Evolutionary conservation across 2,329 filamentous ascomycete species (phyloP).

Genomic region (Cercospora brassicicola): DNA sequence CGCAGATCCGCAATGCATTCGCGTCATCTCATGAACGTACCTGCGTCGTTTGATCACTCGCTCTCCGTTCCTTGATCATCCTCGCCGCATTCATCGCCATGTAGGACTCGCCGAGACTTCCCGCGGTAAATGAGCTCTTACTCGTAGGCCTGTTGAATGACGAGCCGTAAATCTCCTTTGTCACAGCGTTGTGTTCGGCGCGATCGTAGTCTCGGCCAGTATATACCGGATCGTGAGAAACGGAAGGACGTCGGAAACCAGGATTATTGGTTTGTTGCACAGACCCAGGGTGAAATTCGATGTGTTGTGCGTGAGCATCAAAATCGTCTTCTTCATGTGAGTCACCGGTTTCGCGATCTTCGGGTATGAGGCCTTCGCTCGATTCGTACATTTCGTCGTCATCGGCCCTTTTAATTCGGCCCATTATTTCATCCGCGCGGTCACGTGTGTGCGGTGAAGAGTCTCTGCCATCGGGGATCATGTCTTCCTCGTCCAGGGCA

Average conservation of each 20-base stretch:
- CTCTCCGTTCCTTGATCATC: constrained; percentile 26
- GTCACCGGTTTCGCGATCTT: constrained; percentile 17
- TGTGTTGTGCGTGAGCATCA: constrained; percentile 26
- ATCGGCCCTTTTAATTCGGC: constrained; percentile 17
- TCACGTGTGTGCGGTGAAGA: constrained; percentile 11
- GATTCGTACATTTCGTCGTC: constrained; percentile 28
- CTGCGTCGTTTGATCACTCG: constrained; percentile 18
- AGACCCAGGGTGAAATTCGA: constrained; percentile 32
- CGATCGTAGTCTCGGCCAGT: constrained; percentile 28
- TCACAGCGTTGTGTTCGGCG: constrained; percentile 29
- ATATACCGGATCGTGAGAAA: constrained; percentile 35
- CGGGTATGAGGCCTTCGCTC: constrained; percentile 22
- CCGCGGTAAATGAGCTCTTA: constrained; percentile 32
- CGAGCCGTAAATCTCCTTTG: constrained; percentile 33
- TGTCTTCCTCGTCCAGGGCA: constrained; percentile 32
- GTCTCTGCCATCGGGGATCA: constrained; percentile 3
- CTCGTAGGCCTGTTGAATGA: constrained; percentile 20
- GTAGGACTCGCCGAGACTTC: constrained; percentile 39
- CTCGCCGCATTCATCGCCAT: constrained; percentile 40
- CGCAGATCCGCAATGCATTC: neutral
- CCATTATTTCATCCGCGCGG: constrained; percentile 21
- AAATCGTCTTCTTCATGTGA: constrained; percentile 19
- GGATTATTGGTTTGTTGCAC: constrained; percentile 37
- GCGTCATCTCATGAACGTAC: neutral
- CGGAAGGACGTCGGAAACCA: constrained; percentile 39